Base-by-base conservation (phyloP, 495 filamentous ascomycete species). In the Delitschia confertaspora region DNA sequence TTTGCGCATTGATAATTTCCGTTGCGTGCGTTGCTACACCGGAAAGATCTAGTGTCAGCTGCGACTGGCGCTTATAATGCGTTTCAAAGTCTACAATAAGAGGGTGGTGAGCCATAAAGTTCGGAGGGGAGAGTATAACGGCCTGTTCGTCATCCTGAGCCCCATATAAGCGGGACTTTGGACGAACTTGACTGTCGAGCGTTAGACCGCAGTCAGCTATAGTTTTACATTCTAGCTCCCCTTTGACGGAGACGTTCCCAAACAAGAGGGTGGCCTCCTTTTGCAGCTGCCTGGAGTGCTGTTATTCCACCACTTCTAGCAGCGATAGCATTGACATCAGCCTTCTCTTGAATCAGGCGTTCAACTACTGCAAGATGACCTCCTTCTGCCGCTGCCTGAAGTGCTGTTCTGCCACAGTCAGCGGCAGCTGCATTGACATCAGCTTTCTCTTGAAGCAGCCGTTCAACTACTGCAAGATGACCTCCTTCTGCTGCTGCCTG, bases 351-450 rank as follows among this genome's bases (percentile, higher is more conserved):
- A 27, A 17, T 9, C 7, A 41, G 38, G 7, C 38, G 22, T 27
- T 41, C 38, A 6, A 27, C 38, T 6, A 27, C 38, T 8, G 6
- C 17, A 13, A 20, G 8, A 14, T 41, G 23, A 13, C 38, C 23
- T 41, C 38, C 22, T 41, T 23, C 22, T 27, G 38, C 38, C 29
- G 38, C 38, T 41, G 22, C 32, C 42, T 46, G 32, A 6, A 46
- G 21, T 4, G 42, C 42, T 38, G 32, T 46, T 29, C 33, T 38
- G 18, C 32, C 20, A 38, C 3, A 1, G 30, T 16, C 9, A 36
- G 1, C 17, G 26, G 38, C 47, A 17, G 19, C 38, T 36, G 38
- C 24, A 17, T 20, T 10, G 29, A 13, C 29, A 21, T 18, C 33
- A 36, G 17, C 33, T 13, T 10, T 16, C n/a, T 16, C 32, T 6